Base-by-base conservation (phyloP, 2,329 filamentous ascomycete species). In the Claviceps maximensis region DNA sequence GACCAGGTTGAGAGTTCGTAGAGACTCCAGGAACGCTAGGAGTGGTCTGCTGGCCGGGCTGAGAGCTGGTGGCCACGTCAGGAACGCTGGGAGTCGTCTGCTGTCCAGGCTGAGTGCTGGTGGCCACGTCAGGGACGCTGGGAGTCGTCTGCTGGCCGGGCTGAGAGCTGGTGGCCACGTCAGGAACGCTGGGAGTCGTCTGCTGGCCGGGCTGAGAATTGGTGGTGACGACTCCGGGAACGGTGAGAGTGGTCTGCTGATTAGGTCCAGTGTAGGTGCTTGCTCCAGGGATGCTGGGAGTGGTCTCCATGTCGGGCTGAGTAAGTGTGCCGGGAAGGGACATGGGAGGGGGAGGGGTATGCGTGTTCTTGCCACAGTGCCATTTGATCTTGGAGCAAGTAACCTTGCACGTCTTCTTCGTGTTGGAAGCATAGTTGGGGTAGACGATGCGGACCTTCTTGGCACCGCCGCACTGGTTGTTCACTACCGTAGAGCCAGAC, bases 381-480 rank as follows among this genome's bases (percentile, higher is more conserved):
- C 91, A 94, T 60, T 74, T 27, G 41, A 58, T 55, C 53, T 57
- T 54, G 54, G 50, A 47, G 38, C 53, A 42, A 23, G 38, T 77
- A 61, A 94, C 80, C 65, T 76, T 77, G 71, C 87, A 93, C 61
- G 69, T 71, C 49, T 75, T 69, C 66, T 80, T 75, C 54, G 55
- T 69, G 65, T 80, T 75, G 54, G 55, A 65, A 63, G 42, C 71
- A 64, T 84, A 80, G 54, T 79, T 69, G 58, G 79, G 77, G 69
- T 76, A 81, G 66, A 82, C 71, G 66, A 96, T 83, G 52, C 79
- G 82, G 56, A 96, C 89, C 54, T 81, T 83, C 66, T 78, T 88
- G 58, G 91, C 90, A 69, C 90, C 90, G 79, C 89, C 91, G 67
- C 91, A 97, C 77, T 96, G 89, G 56, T 74, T 80, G 79, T 96